phyloP scores from a whole-genome alignment of 805 yeast genomes.

The Starmerella apis region DNA sequence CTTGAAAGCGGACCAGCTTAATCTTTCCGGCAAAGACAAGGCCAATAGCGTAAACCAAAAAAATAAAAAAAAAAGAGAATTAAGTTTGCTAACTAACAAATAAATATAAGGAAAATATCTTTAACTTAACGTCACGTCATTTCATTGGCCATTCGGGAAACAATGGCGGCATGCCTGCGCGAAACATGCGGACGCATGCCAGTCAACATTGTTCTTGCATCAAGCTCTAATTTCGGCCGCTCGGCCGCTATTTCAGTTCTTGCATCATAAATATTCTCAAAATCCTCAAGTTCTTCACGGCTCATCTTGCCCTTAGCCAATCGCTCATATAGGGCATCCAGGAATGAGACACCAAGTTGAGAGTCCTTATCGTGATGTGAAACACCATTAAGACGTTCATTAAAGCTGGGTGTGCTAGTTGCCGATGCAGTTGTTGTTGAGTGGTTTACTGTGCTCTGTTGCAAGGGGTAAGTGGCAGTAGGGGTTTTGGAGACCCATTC shows the following conservation, averaged over 20 bases:
- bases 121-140: not conserved
- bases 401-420: not conserved
- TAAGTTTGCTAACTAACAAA: no score
- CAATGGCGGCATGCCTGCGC: slow-evolving; percentile 1
- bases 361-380: not conserved
- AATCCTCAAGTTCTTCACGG: slow-evolving; percentile 1
- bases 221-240: slow-evolving; percentile 5
- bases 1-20: not conserved
- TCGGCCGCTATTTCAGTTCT: not conserved
- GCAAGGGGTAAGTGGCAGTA: not conserved
- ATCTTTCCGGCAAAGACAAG: no score
- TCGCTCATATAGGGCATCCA: not conserved
- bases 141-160: slow-evolving; percentile 1
- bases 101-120: not conserved
- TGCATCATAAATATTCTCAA: not conserved
- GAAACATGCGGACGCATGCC: not conserved
- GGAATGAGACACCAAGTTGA: not conserved
- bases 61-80: not conserved
- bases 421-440: not conserved
- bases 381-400: not conserved
- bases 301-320: not conserved
- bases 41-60: no score
- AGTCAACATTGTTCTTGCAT: not conserved
- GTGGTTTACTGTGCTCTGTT: slow-evolving; percentile 4
- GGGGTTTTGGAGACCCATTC: not conserved